phyloP scores from a whole-genome alignment of 176 grass and related monocot genomes.

The Neostapfia colusana region DNA sequence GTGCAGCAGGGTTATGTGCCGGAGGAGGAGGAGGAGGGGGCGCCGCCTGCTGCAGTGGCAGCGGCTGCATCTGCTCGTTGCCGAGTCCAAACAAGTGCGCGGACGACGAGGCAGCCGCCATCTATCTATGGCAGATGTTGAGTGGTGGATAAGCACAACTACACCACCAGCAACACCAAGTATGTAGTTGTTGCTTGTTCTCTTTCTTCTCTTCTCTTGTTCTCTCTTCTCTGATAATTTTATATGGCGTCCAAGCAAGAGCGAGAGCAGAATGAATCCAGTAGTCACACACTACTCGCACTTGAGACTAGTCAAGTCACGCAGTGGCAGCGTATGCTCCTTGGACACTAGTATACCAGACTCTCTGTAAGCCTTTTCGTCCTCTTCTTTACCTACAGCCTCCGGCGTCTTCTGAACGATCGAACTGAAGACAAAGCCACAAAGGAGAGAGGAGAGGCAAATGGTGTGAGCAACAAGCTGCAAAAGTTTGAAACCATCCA shows the following conservation, averaged over 20 bases:
- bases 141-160: not conserved
- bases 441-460: not conserved
- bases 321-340: not conserved
- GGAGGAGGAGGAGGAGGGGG: not conserved
- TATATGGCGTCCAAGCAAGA: not conserved
- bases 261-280: not conserved
- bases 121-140: not conserved
- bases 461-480: constrained; percentile 12
- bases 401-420: not conserved
- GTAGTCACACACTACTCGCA: not conserved
- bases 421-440: constrained; percentile 26
- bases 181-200: constrained; percentile 7
- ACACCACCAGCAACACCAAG: not conserved
- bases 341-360: constrained; percentile 30
- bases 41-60: not conserved
- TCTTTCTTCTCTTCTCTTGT: no score
- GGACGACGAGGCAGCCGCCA: constrained; percentile 38
- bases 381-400: not conserved
- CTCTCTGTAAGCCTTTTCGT: not conserved
- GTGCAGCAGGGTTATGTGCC: not conserved
- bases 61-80: constrained; percentile 24
- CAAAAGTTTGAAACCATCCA: not conserved
- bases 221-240: not conserved
- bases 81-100: constrained; percentile 43
- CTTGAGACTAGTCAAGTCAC: constrained; percentile 7